Conservation (phyloP, 306 rosid species). For the Abrus precatorius region DNA sequence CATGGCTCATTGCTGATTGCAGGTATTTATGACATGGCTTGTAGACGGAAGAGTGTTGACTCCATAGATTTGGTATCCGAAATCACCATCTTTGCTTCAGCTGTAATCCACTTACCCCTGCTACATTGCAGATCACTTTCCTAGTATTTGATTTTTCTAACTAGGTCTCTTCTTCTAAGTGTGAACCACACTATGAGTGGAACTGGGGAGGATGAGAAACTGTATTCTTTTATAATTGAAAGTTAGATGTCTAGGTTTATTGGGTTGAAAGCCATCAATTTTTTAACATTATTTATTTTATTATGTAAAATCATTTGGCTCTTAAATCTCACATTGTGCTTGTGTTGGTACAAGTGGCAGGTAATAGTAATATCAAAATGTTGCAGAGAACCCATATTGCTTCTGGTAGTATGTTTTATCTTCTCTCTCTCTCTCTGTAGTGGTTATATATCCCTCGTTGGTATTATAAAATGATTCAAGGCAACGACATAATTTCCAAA, state of each 20-base stretch:
- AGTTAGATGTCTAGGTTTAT: background rate
- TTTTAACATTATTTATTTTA: background rate
- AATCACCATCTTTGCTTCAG: conserved; percentile 16
- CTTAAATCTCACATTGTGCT: conserved; percentile 7
- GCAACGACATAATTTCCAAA: background rate
- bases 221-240: conserved; percentile 10
- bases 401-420: background rate
- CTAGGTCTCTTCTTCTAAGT: background rate
- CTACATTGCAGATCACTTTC: conserved; percentile 27
- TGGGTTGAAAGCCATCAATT: conserved; percentile 19
- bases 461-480: background rate
- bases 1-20: conserved; percentile 34
- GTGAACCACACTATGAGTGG: conserved; percentile 6
- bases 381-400: conserved; percentile 24
- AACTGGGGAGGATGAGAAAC: conserved; percentile 31
- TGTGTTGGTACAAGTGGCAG: conserved; percentile 4
- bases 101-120: background rate
- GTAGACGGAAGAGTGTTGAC: conserved; percentile 38
- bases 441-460: background rate
- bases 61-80: background rate
- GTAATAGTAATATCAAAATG: background rate
- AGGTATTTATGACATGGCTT: conserved; percentile 28
- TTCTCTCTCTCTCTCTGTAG: too few species aligned
- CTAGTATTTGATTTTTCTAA: conserved; percentile 24
- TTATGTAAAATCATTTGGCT: background rate